Evolutionary conservation across 2,329 filamentous ascomycete species (phyloP), one percentile per base, ranked within the genome.

Genomic region (Microcyclosporella mali): DNA sequence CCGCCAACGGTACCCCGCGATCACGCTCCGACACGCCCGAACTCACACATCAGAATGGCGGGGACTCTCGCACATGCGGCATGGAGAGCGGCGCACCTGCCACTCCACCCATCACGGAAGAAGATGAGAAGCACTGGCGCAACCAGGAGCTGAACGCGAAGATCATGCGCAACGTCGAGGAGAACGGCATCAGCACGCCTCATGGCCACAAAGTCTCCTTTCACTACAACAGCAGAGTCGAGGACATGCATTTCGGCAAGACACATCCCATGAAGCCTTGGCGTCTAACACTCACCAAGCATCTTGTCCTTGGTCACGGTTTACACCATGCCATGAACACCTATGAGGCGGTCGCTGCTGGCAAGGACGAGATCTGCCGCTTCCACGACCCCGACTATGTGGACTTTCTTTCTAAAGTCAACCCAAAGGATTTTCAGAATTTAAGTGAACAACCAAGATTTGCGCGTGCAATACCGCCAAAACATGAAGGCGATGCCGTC

Each of bases 261-360:
- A 89, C 87, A 8, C 92, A 98, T 71, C 92, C 92, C 15, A 98
- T 98, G 92, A 98, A 98, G 66, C 92, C 92, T 46, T 97, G 92
- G 90, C 86, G 92, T 28, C 72, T 98, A 51, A 95, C 89, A 12
- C 76, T 98, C 42, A 94, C 92, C 43, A 97, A 98, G 66, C 88
- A 92, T 58, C 78, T 98, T 35, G 88, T 98, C 51, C 83, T 94
- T 62, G 85, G 88, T 1, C 97, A 97, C 65, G 92, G 92, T 53
- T 87, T 98, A 77, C 88, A 94, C 57, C 85, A 90, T 59, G 88
- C 88, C 50, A 97, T 98, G 92, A 88, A 97, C 67, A 84, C 90
- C 52, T 95, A 94, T 67, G 77, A 88, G 39, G 79, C 90, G 17
- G 80, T 89, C 18, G 78, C 84, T 10, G 92, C 92, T 21, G 90